These are phyloP conservation scores for Colletotrichum zoysiae DNA, from an alignment of 2,329 filamentous ascomycete species.

Conservation along the genomic window DNA sequence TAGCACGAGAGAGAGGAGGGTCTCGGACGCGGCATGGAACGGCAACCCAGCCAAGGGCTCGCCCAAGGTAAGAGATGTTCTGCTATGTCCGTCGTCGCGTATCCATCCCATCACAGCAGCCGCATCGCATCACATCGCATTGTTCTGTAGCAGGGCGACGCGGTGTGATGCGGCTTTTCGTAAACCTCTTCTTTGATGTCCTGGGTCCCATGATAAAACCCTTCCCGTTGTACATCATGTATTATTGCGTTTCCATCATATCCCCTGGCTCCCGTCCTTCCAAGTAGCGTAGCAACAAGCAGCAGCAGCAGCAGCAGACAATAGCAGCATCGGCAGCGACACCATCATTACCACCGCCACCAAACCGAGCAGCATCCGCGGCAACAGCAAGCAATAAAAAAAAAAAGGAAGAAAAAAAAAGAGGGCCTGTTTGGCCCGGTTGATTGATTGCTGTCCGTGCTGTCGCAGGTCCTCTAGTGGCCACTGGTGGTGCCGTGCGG, in stretches of 20 bases:
- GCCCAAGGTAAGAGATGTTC: slow-evolving; percentile 61
- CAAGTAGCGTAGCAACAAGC: slow-evolving; percentile 21
- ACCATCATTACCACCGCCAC: background rate
- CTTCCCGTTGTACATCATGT: slow-evolving; percentile 17
- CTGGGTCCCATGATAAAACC: background rate
- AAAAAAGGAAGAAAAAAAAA: too few species aligned
- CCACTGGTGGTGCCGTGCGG: background rate
- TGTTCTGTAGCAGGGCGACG: slow-evolving; percentile 1
- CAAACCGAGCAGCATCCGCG: slow-evolving; percentile 6
- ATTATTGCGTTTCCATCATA: slow-evolving; percentile 23
- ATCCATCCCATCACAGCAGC: slow-evolving; percentile 1
- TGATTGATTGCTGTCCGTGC: slow-evolving; percentile 25
- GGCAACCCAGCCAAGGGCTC: slow-evolving; percentile 58
- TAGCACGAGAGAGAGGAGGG: slow-evolving; percentile 60
- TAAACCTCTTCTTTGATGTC: background rate
- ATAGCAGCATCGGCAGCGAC: background rate
- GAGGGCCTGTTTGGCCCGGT: slow-evolving; percentile 10
- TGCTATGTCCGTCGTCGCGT: background rate
- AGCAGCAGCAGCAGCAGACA: slow-evolving; percentile 7
- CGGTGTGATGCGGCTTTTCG: background rate
- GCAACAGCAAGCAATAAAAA: background rate
- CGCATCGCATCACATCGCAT: background rate
- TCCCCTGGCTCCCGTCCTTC: background rate
- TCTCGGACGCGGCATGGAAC: slow-evolving; percentile 59
- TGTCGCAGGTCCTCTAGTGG: slow-evolving; percentile 27